A percentile compares a stretch with the other conserved stretches of the same genome.
Evolutionary conservation across 306 rosid genomes (phyloP).

Genomic region (Herpetospermum pedunculosum): DNA sequence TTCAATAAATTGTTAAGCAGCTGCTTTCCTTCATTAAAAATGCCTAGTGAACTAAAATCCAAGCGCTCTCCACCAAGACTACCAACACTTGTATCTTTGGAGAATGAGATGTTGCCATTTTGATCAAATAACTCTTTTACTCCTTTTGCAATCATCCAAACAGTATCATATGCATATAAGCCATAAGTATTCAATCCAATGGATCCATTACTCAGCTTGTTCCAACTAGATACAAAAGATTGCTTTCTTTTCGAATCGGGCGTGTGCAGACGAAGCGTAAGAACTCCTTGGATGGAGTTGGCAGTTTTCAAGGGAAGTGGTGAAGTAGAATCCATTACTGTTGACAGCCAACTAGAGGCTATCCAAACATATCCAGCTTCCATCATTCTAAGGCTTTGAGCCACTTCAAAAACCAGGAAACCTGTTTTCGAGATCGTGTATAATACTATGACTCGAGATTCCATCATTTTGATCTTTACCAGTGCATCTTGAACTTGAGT

Average conservation of each 20-base stretch:
- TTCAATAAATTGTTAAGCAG: constrained; percentile 26
- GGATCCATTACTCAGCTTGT: constrained; percentile 35
- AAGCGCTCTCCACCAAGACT: constrained; percentile 13
- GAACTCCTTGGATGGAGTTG: constrained; percentile 32
- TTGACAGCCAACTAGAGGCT: constrained; percentile 38
- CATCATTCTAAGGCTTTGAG: constrained; percentile 36
- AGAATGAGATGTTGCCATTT: constrained; percentile 26
- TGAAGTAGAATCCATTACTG: constrained; percentile 31
- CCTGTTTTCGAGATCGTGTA: constrained; percentile 26
- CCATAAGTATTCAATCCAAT: constrained; percentile 43
- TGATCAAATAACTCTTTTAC: constrained; percentile 28
- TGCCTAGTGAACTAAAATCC: constrained; percentile 29
- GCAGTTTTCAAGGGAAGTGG: constrained; percentile 21
- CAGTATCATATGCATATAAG: constrained; percentile 46
- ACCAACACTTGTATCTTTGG: not conserved
- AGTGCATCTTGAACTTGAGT: constrained; percentile 14
- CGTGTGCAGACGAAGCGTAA: constrained; percentile 39
- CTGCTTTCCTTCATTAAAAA: constrained; percentile 28
- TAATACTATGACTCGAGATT: constrained; percentile 30
- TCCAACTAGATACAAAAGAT: constrained; percentile 29
- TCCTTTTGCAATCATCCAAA: constrained; percentile 35
- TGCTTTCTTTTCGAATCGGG: constrained; percentile 21
- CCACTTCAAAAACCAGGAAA: constrained; percentile 32
- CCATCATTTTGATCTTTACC: constrained; percentile 21
- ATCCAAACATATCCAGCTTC: constrained; percentile 40